Conservation (phyloP, 768 basidiomycete species). For the Kwoniella heveanensis region DNA sequence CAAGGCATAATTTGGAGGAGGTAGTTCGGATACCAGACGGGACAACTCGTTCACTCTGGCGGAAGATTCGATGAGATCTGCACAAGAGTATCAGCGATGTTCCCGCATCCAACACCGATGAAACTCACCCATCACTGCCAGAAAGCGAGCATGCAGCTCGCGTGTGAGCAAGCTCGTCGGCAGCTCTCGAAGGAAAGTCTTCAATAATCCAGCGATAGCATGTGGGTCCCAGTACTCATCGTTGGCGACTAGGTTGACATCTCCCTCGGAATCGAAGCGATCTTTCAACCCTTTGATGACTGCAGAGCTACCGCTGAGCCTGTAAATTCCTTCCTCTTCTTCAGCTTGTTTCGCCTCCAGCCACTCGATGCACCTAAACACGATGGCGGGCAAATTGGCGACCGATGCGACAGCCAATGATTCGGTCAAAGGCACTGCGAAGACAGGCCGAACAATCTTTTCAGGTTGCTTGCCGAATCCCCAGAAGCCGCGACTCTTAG, state of each 20-base stretch:
- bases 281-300: constrained; percentile 93
- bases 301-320: constrained; percentile 89
- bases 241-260: constrained; percentile 80
- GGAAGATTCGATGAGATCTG: constrained; percentile 85
- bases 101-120: background rate
- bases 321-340: constrained; percentile 96
- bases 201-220: constrained; percentile 91
- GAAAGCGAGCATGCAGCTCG: constrained; percentile 85
- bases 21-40: constrained; percentile 79
- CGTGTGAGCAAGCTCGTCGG: constrained; percentile 89
- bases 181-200: constrained; percentile 88
- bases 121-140: constrained; percentile 84
- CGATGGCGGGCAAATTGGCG: constrained; percentile 86
- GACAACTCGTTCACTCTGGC: constrained; percentile 87
- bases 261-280: constrained; percentile 93
- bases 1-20: constrained; percentile 88
- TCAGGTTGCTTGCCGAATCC: constrained; percentile 67
- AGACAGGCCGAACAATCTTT: constrained; percentile 66
- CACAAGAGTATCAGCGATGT: background rate
- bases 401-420: constrained; percentile 86
- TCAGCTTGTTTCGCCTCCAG: constrained; percentile 91
- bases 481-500: constrained; percentile 92
- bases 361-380: constrained; percentile 94
- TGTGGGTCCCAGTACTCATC: constrained; percentile 98
- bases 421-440: constrained; percentile 83